These are phyloP conservation scores for Lactuca sativa DNA, from an alignment of 129 eudicot genomes.

Conservation along the genomic window DNA sequence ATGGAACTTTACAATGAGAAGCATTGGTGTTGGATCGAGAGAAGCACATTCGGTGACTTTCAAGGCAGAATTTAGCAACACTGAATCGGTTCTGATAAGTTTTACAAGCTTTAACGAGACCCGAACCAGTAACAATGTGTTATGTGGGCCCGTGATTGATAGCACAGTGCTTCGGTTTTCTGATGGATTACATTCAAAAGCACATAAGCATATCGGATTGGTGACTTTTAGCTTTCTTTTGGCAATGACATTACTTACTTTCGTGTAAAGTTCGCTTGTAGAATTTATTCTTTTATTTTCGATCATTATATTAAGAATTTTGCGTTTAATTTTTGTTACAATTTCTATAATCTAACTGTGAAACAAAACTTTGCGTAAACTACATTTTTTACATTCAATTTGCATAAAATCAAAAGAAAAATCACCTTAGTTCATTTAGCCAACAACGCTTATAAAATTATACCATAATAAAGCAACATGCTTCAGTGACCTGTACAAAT, in stretches of 20 bases:
- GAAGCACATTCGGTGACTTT: constrained; percentile 23
- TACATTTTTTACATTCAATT: too few species aligned
- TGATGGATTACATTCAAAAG: neutral
- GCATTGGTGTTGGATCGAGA: constrained; percentile 39
- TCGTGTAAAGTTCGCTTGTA: too few species aligned
- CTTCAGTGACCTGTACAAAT: neutral
- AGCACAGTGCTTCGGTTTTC: constrained; percentile 20
- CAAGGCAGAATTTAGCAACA: constrained; percentile 5
- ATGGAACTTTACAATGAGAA: constrained; percentile 31
- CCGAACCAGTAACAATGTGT: constrained; percentile 26
- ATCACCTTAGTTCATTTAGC: neutral
- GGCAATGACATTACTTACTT: neutral
- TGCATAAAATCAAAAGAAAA: too few species aligned
- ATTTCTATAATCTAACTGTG: too few species aligned
- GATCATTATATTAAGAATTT: too few species aligned
- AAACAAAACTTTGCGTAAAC: too few species aligned
- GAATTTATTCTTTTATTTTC: too few species aligned
- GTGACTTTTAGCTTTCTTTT: constrained; percentile 4
- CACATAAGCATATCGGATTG: neutral
- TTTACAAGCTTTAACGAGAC: constrained; percentile 35
- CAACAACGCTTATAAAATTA: constrained; percentile 2
- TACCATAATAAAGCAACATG: constrained; percentile 10
- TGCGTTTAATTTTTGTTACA: too few species aligned
- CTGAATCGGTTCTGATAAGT: constrained; percentile 9
- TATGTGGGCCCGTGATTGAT: constrained; percentile 48